These are phyloP conservation scores for Boechera stricta DNA, from an alignment of 345 rosid species.

Conservation along the genomic window DNA sequence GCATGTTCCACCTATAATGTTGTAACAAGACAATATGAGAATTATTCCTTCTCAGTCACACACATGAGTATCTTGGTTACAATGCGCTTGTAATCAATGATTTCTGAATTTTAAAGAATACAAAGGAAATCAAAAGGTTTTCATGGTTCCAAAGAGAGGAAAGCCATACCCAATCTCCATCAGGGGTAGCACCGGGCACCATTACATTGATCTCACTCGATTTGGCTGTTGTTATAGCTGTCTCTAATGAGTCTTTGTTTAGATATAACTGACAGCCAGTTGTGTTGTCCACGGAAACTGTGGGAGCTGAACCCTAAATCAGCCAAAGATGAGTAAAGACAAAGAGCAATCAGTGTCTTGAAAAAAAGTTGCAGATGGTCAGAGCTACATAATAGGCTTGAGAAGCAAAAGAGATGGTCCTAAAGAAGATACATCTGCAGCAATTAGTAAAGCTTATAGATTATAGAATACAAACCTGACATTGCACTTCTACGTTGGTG, in stretches of 20 bases:
- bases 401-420: conserved; percentile 5
- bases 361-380: neutral
- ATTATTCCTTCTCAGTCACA: conserved; percentile 9
- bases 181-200: conserved; percentile 74
- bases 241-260: conserved; percentile 70
- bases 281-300: conserved; percentile 93
- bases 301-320: conserved; percentile 90
- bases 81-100: neutral
- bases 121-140: neutral
- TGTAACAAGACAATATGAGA: conserved; percentile 29
- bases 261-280: conserved; percentile 86
- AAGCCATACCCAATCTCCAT: conserved; percentile 79
- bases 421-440: neutral
- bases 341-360: conserved; percentile 9
- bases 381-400: neutral
- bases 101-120: neutral
- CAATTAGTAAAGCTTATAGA: neutral
- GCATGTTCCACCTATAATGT: conserved; percentile 79
- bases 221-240: conserved; percentile 93
- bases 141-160: conserved; percentile 14
- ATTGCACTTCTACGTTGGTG: conserved; percentile 92
- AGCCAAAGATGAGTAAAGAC: conserved; percentile 26
- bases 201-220: conserved; percentile 89
- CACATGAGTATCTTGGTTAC: neutral
- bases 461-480: conserved; percentile 70